A percentile compares a stretch with the other conserved stretches of the same genome.
Evolutionary conservation across 345 rosid genomes (phyloP).

Genomic region (Mallotus nudiflorus): DNA sequence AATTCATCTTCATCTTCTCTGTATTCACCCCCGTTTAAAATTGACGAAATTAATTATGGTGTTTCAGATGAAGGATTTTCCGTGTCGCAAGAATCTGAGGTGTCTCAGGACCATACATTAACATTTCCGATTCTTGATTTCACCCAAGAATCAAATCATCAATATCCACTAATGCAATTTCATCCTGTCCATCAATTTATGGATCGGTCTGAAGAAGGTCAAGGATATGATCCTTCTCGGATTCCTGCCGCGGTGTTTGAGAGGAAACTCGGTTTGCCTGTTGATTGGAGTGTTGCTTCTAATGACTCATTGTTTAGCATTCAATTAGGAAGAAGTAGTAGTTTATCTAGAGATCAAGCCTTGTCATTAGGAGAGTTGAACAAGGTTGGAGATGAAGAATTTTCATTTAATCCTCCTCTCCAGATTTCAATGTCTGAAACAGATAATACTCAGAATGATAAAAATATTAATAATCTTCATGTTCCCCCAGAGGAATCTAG

Average conservation of each 20-base stretch:
- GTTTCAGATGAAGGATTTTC: conserved; percentile 16
- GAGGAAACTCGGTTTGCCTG: conserved; percentile 36
- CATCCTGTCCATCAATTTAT: conserved; percentile 68
- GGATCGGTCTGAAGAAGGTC: conserved; percentile 43
- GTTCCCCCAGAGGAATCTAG: conserved; percentile 12
- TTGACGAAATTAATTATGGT: conserved; percentile 1
- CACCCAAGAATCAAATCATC: conserved; percentile 32
- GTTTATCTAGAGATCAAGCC: conserved; percentile 45
- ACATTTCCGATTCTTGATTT: conserved; percentile 44
- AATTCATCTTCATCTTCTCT: conserved; percentile 31
- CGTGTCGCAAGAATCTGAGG: too few relatives aligned
- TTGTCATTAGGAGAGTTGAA: conserved; percentile 16
- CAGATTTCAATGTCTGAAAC: conserved; percentile 15
- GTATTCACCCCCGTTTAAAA: conserved; percentile 28
- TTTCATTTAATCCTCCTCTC: conserved; percentile 30
- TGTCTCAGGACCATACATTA: conserved; percentile 16
- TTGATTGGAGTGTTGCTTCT: conserved; percentile 68
- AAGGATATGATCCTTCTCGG: conserved; percentile 45
- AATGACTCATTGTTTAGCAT: conserved; percentile 74
- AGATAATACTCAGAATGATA: too few relatives aligned
- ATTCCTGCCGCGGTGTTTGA: conserved; percentile 60
- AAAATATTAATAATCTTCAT: too few relatives aligned
- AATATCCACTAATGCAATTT: conserved; percentile 43
- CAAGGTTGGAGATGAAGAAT: conserved; percentile 36
- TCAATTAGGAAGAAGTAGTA: conserved; percentile 50